Base-by-base conservation (phyloP, 2,329 filamentous ascomycete species). In the Cytospora schulzeri region DNA sequence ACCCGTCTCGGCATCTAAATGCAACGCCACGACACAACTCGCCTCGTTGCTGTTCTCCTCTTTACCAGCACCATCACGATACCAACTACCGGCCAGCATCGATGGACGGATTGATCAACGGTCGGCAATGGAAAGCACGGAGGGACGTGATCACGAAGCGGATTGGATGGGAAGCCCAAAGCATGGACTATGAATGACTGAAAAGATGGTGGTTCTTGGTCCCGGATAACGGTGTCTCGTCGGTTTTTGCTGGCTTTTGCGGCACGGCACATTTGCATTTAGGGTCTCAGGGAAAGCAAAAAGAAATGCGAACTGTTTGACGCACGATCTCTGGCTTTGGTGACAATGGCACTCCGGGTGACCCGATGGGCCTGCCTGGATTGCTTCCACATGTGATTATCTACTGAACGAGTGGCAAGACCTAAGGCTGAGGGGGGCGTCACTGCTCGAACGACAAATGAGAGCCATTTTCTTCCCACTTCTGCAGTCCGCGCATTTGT, bases 1-100 rank as follows among this genome's bases (percentile, higher is more conserved):
- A 98, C 95, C 80, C 91, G 93, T 80, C 92, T 99, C 84, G 93
- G 93, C 80, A 96, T 99, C 87, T 99, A 95, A 87, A 88, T 82
- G 80, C 81, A 79, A 85, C 81, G 76, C 79, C 76, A 74, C 75
- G 52, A 59, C 48, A 53, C 41, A 51, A 65, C 63, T 67, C 33
- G 62, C 65, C 65, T 62, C 59, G 33, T 62, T 65, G 59, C 59
- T 67, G 59, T 59, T 65, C 74, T 75, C 68, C 61, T 57, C 66
- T 63, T 62, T 48, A 60, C 62, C 51, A 61, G 51, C 22, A 28
- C 57, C 38, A 33, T 58, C 55, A 65, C 58, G 58, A 67, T 60
- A 65, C 58, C 55, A 31, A 67, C 55, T 62, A 48, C 58, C 57
- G 56, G 70, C 69, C 65, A 63, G 69, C 62, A 66, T 64, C 41